These are phyloP conservation scores for Nothopassalora personata DNA, from an alignment of 2,329 filamentous ascomycete genomes.

Conservation along the genomic window DNA sequence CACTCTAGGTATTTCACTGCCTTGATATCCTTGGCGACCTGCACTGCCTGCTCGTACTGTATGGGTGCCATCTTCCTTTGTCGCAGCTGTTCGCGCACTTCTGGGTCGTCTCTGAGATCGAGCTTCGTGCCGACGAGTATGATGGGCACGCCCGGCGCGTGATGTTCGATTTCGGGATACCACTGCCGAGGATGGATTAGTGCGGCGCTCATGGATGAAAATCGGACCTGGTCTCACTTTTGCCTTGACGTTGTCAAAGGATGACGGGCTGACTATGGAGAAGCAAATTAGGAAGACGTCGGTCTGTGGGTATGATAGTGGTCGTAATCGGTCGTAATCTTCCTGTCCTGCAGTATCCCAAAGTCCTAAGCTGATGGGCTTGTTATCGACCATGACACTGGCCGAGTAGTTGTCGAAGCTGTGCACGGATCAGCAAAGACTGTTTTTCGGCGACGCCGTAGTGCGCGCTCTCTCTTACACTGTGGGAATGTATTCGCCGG, in stretches of 20 bases:
- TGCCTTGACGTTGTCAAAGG: conserved; percentile 97
- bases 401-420: conserved; percentile 99
- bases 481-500: conserved; percentile 99
- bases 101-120: conserved; percentile 83
- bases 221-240: conserved; percentile 60
- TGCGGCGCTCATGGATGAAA: neutral
- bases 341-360: conserved; percentile 99
- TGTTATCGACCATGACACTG: conserved; percentile 97
- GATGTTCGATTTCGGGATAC: conserved; percentile 96
- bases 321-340: conserved; percentile 92
- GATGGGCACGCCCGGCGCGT: conserved; percentile 90
- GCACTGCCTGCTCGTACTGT: conserved; percentile 83
- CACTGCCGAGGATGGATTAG: conserved; percentile 55
- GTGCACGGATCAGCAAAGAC: conserved; percentile 7
- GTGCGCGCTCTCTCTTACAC: conserved; percentile 58
- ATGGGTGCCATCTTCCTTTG: conserved; percentile 97
- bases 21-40: conserved; percentile 87
- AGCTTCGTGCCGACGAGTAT: conserved; percentile 97
- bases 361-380: conserved; percentile 90
- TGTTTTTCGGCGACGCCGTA: neutral
- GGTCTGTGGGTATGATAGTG: conserved; percentile 95
- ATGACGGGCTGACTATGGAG: conserved; percentile 94
- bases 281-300: conserved; percentile 99
- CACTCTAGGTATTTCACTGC: conserved; percentile 98
- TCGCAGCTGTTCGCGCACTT: conserved; percentile 73